Evolutionary conservation across 345 rosid genomes (phyloP).

Genomic region (Rubroshorea leprosula): DNA sequence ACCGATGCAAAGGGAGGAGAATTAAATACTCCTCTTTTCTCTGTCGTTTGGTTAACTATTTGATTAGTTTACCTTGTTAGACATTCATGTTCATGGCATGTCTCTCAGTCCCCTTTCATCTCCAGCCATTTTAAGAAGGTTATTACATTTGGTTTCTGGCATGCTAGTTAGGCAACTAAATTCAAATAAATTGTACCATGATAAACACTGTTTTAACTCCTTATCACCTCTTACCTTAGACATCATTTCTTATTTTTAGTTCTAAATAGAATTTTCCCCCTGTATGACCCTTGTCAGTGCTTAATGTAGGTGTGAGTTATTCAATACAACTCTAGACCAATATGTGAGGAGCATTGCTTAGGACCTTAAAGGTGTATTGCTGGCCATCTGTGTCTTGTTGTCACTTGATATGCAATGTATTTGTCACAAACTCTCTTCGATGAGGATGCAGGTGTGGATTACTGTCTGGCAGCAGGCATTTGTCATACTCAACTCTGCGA

Average conservation of each 20-base stretch:
- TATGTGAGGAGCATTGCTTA: conserved; percentile 75
- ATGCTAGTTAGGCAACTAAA: background rate
- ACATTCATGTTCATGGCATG: background rate
- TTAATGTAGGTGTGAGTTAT: conserved; percentile 58
- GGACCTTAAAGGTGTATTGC: background rate
- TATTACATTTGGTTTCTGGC: background rate
- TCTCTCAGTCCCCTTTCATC: background rate
- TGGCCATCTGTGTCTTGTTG: too few relatives aligned
- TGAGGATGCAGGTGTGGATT: too few relatives aligned
- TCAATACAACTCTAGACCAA: conserved; percentile 69
- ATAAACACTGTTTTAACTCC: too few relatives aligned
- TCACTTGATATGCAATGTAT: too few relatives aligned
- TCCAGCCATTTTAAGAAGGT: too few relatives aligned
- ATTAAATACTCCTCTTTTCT: background rate
- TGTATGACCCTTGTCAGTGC: background rate
- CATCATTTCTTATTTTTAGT: background rate
- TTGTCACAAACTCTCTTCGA: too few relatives aligned
- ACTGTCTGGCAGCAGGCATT: too few relatives aligned
- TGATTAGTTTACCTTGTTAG: background rate
- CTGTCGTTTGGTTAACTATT: background rate
- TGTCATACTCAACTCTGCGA: too few relatives aligned
- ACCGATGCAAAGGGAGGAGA: background rate
- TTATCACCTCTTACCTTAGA: background rate
- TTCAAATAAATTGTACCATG: too few relatives aligned
- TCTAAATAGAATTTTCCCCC: background rate